Conservation (phyloP, 495 filamentous ascomycete species). For the Penicillium waksmanii region DNA sequence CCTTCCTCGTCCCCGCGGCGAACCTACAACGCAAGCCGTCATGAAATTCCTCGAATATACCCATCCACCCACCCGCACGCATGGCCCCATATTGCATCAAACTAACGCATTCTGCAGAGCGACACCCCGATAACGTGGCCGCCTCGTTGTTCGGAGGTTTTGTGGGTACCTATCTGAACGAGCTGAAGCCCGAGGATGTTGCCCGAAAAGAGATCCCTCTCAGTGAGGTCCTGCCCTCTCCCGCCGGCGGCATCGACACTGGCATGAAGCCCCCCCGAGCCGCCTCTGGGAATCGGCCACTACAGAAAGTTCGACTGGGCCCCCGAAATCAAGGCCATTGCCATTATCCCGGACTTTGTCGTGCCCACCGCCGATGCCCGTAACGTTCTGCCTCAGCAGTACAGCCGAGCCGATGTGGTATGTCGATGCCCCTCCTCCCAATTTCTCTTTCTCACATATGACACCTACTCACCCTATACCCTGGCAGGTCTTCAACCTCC, state of each 20-base stretch:
- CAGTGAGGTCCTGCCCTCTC: slow-evolving; percentile 86
- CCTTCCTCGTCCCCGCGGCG: not conserved
- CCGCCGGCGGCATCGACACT: slow-evolving; percentile 85
- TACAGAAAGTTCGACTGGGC: slow-evolving; percentile 92
- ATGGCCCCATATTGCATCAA: slow-evolving; percentile 6
- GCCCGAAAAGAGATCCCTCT: slow-evolving; percentile 91
- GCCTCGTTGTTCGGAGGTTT: slow-evolving; percentile 96
- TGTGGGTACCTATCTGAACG: slow-evolving; percentile 91
- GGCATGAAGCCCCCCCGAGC: slow-evolving; percentile 78
- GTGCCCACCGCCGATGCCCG: slow-evolving; percentile 88
- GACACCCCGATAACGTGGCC: slow-evolving; percentile 96
- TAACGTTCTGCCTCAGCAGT: slow-evolving; percentile 75
- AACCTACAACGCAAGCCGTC: not conserved
- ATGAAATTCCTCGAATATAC: too few relatives aligned
- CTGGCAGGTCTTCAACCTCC: slow-evolving; percentile 83
- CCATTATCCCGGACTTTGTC: slow-evolving; percentile 93
- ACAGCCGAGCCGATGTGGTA: slow-evolving; percentile 78
- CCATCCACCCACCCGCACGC: too few relatives aligned
- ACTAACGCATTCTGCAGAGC: slow-evolving; percentile 55
- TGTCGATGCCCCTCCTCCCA: slow-evolving; percentile 25
- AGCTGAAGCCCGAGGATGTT: slow-evolving; percentile 81
- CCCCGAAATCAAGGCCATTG: slow-evolving; percentile 89
- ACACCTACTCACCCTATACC: too few relatives aligned
- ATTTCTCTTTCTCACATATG: not conserved
- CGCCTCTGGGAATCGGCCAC: slow-evolving; percentile 88